Evolutionary conservation across 1,284 basidiomycete genomes (phyloP), one percentile per base, ranked within the genome.

Genomic region (Marasmius sp.): DNA sequence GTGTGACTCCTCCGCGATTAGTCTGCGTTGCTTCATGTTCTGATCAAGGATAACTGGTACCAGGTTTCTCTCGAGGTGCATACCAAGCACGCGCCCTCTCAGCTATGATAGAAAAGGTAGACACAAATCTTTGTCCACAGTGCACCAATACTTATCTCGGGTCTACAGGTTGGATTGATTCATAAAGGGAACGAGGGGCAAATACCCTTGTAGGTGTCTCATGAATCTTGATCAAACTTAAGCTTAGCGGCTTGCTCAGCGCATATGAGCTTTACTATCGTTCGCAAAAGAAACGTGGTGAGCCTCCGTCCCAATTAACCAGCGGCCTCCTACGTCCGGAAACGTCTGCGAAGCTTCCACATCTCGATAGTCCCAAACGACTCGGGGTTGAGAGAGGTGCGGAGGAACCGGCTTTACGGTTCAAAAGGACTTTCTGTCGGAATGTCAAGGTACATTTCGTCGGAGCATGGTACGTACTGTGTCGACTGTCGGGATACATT

Each of bases 41-140:
- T 27, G 27, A 8, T 1, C 14, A 33, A 2, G 22, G 50, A 16
- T 11, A 43, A n/a, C 38, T 3, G 18, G 18, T 14, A 27, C 27
- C 56, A 77, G 75, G 75, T 1, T 77, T 77, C 61, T 77, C 75
- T 47, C 70, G 75, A 10, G 75, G 75, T 6, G 75, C 75, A 8
- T 77, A 72, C 53, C 74, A 76, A 67, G 71, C 71, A 10, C 70
- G 74, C 1, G 66, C 59, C 0, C 61, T 77, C 1, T 64, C 74
- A 12, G 75, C 61, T 0, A 75, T 76, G 74, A 74, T 77, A 37
- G 58, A 71, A 5, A 69, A 63, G 52, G 75, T 74, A 57, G 0
- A 53, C 41, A 50, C n/a, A 2, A 27, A 27, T 27, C 43, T 57
- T 9, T 14, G 22, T 20, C 4, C 36, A n/a, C 48, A 2, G 8